A percentile compares a stretch with the other conserved stretches of the same genome.
Conservation (phyloP, 2,329 filamentous ascomycete species). For the Aspergillus hortae region DNA sequence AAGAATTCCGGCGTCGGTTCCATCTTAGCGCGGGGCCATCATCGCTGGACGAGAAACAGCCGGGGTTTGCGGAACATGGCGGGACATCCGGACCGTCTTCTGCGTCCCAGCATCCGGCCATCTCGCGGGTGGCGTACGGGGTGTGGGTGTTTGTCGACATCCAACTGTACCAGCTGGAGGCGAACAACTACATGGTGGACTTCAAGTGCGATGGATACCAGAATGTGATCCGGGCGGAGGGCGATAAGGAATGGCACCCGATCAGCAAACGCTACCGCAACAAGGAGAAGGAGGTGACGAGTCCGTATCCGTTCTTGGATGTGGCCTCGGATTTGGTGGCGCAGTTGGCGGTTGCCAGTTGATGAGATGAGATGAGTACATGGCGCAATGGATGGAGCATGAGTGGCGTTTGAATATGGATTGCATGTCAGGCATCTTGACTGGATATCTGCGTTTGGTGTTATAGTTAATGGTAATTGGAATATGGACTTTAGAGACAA, state of each 20-base stretch:
- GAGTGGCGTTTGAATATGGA: too few relatives aligned
- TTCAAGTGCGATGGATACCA: conserved; percentile 99
- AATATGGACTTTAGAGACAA: too few relatives aligned
- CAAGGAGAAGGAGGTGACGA: conserved; percentile 92
- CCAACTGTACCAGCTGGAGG: conserved; percentile 91
- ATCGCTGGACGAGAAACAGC: conserved; percentile 32
- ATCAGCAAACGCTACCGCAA: conserved; percentile 51
- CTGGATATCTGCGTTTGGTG: too few relatives aligned
- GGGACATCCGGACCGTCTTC: conserved; percentile 33
- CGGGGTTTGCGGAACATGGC: conserved; percentile 31
- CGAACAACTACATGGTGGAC: conserved; percentile 89
- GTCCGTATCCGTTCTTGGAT: conserved; percentile 92
- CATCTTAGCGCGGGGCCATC: conserved; percentile 31
- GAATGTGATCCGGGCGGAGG: conserved; percentile 62
- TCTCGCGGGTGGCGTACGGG: conserved; percentile 56
- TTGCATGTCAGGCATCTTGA: too few relatives aligned
- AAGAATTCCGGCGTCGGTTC: conserved; percentile 39
- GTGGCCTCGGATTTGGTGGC: conserved; percentile 89
- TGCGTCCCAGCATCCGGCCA: conserved; percentile 28
- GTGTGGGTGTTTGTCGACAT: conserved; percentile 96
- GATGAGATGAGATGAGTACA: too few relatives aligned
- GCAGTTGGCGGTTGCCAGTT: conserved; percentile 80
- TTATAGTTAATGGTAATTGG: too few relatives aligned
- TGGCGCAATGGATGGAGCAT: too few relatives aligned
- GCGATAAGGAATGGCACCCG: conserved; percentile 45